Conservation (phyloP, 1,284 basidiomycete species). For the Sanguinoderma infundibulare region DNA sequence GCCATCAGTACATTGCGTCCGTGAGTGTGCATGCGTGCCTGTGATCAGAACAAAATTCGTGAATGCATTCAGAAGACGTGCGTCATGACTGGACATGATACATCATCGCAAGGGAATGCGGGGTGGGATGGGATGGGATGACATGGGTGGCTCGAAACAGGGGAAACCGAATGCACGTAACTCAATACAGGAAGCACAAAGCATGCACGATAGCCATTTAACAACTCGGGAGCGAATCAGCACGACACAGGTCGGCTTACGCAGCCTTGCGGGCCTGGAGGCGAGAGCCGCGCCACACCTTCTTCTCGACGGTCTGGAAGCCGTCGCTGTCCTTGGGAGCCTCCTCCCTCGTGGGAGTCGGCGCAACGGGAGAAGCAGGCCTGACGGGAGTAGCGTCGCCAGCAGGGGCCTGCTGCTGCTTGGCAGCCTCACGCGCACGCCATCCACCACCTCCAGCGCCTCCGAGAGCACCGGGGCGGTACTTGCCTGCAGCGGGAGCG, state of each 20-base stretch:
- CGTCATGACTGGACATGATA: slow-evolving; percentile 3
- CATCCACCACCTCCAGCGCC: slow-evolving; percentile 47
- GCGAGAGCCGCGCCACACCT: slow-evolving; percentile 49
- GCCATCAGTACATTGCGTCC: slow-evolving; percentile 28
- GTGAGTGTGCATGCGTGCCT: slow-evolving; percentile 1
- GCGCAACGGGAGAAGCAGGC: slow-evolving; percentile 41
- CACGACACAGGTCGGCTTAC: slow-evolving; percentile 8
- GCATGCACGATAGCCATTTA: slow-evolving; percentile 24
- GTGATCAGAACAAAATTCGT: slow-evolving; percentile 7
- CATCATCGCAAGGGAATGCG: neutral
- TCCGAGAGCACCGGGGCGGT: slow-evolving; percentile 48
- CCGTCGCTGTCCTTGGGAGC: slow-evolving; percentile 64
- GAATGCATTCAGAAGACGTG: slow-evolving; percentile 19
- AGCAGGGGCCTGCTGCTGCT: slow-evolving; percentile 29
- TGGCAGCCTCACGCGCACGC: slow-evolving; percentile 61
- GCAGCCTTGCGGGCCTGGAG: slow-evolving; percentile 30
- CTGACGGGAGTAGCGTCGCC: slow-evolving; percentile 37
- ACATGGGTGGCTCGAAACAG: neutral
- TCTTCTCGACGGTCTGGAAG: slow-evolving; percentile 64
- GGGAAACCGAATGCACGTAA: slow-evolving; percentile 4
- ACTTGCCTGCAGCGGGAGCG: slow-evolving; percentile 40
- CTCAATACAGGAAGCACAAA: slow-evolving; percentile 9
- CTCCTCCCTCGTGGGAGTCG: slow-evolving; percentile 44
- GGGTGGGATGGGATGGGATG: neutral
- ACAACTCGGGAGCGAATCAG: slow-evolving; percentile 20